Evolutionary conservation across 2,329 filamentous ascomycete species (phyloP).

Genomic region (Alternaria atra): DNA sequence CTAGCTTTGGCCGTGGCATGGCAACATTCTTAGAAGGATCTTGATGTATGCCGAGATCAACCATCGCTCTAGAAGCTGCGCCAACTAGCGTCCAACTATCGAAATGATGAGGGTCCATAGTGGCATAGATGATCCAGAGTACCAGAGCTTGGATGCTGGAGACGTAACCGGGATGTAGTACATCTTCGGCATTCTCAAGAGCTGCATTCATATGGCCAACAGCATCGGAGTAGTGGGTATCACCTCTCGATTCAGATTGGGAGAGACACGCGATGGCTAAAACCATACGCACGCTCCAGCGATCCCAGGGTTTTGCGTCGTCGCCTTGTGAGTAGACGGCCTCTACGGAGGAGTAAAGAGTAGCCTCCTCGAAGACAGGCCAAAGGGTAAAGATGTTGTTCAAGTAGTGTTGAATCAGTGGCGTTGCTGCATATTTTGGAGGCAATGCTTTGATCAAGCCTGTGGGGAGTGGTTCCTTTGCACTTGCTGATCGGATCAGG

Average conservation of each 20-base stretch:
- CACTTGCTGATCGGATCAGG: constrained; percentile 83
- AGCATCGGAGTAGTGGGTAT: constrained; percentile 70
- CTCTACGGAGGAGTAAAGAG: constrained; percentile 79
- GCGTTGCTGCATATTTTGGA: constrained; percentile 71
- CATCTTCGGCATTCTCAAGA: constrained; percentile 79
- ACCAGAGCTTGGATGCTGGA: constrained; percentile 87
- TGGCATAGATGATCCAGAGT: constrained; percentile 86
- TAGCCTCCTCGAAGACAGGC: constrained; percentile 83
- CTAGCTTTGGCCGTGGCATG: constrained; percentile 73
- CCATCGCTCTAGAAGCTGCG: constrained; percentile 83
- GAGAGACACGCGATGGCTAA: constrained; percentile 81
- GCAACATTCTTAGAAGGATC: constrained; percentile 78
- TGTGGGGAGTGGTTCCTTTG: constrained; percentile 75
- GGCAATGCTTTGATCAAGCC: constrained; percentile 71
- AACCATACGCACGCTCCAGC: constrained; percentile 89
- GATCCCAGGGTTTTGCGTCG: constrained; percentile 72
- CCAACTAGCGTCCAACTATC: constrained; percentile 95
- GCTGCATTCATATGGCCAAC: constrained; percentile 71
- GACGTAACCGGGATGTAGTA: constrained; percentile 84
- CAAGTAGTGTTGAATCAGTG: constrained; percentile 83
- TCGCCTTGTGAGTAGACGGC: constrained; percentile 78
- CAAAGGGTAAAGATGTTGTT: constrained; percentile 81
- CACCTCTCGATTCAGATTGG: constrained; percentile 71
- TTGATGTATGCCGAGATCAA: constrained; percentile 92
- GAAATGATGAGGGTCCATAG: constrained; percentile 89